Base-by-base conservation (phyloP, 805 yeast genomes). In the Hanseniaspora taiwanica region DNA sequence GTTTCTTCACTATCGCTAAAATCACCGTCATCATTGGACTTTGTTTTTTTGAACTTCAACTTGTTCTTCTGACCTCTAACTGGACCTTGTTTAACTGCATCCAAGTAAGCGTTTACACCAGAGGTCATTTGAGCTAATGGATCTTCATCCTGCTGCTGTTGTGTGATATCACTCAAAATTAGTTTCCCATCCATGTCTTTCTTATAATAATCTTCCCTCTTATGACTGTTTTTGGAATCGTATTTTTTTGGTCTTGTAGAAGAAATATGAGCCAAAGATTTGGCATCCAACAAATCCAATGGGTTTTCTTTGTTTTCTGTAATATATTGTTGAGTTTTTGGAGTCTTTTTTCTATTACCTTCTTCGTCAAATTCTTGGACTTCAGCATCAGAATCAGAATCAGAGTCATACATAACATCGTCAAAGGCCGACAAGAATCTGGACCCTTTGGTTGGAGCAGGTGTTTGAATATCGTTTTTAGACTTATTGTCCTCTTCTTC, bases 61-160 rank as follows among this genome's bases (percentile, higher is more conserved):
- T 76, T 85, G 61, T 87, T 87, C 65, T 75, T 76, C 66, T 84
- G 96, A 43, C 96, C 96, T 61, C 95, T 79, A 3, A 86, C 76
- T 23, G 97, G 97, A 19, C 91, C 96, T 51, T 81, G 82, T 58
- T 75, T 80, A 19, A 91, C 85, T 6, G 98, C 98, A 46, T 86
- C 96, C 48, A 86, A 73, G 58, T 91, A 91, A 0, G 96, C 97
- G 55, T 82, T 82, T 48, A 89, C 74, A 14, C 96, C 94, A 36
- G 63, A 62, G 4, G 70, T 63, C 31, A 67, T 62, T 40, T 58
- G 54, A 44, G 70, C 56, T 42, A 70, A 74, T 51, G 74, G 80
- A 35, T 68, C 69, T 3, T 62, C 72, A 6, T 52, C 60, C 18
- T 49, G 25, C 2, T 47, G 53, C 6, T 49, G 53, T 48, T 40